A percentile compares a stretch with the other conserved stretches of the same genome.
Evolutionary conservation across 371 early-diverging fungal genomes (phyloP).

Genomic region (Quaeritorhiza haematococci): DNA sequence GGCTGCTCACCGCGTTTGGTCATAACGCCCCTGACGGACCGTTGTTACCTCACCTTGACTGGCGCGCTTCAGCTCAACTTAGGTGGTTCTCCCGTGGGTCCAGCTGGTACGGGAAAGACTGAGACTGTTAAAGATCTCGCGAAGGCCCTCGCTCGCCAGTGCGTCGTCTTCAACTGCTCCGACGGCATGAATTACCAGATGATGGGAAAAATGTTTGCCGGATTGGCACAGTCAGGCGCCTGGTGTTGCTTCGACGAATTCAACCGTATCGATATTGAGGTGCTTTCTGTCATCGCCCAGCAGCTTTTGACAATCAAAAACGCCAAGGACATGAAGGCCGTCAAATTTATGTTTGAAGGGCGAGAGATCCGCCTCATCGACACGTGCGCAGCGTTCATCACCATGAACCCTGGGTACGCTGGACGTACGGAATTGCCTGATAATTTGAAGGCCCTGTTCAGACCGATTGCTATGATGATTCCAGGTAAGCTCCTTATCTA

Average conservation of each 20-base stretch:
- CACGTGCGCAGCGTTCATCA: conserved; percentile 57
- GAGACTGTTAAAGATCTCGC: conserved; percentile 59
- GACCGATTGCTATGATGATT: conserved; percentile 63
- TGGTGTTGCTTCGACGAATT: conserved; percentile 68
- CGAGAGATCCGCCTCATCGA: conserved; percentile 53
- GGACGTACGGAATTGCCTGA: conserved; percentile 59
- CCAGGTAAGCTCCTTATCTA: conserved; percentile 27
- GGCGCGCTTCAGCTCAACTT: conserved; percentile 53
- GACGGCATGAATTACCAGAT: conserved; percentile 57
- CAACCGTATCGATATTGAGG: conserved; percentile 58
- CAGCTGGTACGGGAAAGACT: conserved; percentile 59
- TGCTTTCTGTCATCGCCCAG: conserved; percentile 57
- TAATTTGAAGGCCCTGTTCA: conserved; percentile 53
- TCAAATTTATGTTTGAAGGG: conserved; percentile 52
- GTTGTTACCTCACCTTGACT: conserved; percentile 51
- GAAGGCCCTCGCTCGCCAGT: conserved; percentile 50
- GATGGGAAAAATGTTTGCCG: conserved; percentile 62
- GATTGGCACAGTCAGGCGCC: conserved; percentile 49
- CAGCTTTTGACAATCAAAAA: conserved; percentile 53
- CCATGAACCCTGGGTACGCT: conserved; percentile 60
- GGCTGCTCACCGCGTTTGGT: conserved; percentile 50
- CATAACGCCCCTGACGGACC: conserved; percentile 53
- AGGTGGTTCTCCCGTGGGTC: conserved; percentile 53
- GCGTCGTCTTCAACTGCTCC: conserved; percentile 62
- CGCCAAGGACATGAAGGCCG: conserved; percentile 48